Conservation (phyloP, 2,329 filamentous ascomycete genomes). For the Ophiostoma himal-ulmi region DNA sequence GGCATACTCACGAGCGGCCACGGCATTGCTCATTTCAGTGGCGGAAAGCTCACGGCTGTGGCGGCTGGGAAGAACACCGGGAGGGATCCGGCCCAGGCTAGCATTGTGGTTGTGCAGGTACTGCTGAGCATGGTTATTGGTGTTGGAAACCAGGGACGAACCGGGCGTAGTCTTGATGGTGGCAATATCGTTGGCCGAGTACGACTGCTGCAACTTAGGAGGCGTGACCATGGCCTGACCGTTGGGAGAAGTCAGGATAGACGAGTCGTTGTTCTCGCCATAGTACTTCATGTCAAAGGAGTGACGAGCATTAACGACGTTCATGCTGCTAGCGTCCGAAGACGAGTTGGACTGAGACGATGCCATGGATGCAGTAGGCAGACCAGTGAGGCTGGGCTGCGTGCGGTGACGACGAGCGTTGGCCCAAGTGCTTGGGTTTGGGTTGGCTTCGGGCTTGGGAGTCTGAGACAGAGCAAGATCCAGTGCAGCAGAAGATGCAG, state of each 20-base stretch:
- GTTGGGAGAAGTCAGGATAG: conserved; percentile 42
- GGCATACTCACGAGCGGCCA: conserved; percentile 45
- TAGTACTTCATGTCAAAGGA: conserved; percentile 54
- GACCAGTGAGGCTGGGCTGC: conserved; percentile 51
- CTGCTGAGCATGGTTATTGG: conserved; percentile 56
- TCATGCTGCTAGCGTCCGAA: conserved; percentile 44
- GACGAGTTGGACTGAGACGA: conserved; percentile 33
- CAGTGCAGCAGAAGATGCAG: conserved; percentile 72
- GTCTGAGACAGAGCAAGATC: conserved; percentile 48
- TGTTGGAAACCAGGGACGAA: conserved; percentile 38
- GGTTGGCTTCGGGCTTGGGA: conserved; percentile 39
- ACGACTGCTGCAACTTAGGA: conserved; percentile 77
- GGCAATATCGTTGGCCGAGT: conserved; percentile 82
- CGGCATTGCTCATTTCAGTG: conserved; percentile 36
- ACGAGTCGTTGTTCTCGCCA: conserved; percentile 41
- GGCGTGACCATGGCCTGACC: conserved; percentile 55
- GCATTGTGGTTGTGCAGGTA: conserved; percentile 73
- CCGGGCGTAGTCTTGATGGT: conserved; percentile 67
- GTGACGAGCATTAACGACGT: conserved; percentile 48
- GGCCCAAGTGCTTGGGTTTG: conserved; percentile 50
- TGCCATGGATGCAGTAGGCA: conserved; percentile 32
- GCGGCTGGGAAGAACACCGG: conserved; percentile 57
- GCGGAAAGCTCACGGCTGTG: conserved; percentile 67
- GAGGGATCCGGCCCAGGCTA: conserved; percentile 72
- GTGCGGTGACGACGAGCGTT: conserved; percentile 64